phyloP scores from a whole-genome alignment of 768 basidiomycete genomes.

The Tephrocybe sp. region DNA sequence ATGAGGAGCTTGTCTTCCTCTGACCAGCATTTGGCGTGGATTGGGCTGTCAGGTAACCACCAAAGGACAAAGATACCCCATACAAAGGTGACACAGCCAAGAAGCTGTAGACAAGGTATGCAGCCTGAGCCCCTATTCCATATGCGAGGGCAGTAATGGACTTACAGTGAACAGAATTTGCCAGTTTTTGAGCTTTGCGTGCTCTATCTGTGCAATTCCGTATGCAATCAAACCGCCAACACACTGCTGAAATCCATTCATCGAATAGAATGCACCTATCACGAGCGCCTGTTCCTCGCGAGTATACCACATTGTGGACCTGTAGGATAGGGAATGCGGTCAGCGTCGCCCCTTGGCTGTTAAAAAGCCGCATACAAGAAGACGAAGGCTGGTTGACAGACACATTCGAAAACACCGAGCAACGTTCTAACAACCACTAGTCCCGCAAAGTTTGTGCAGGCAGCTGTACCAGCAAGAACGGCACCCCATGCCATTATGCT shows the following conservation, averaged over 20 bases:
- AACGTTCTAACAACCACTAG: conserved; percentile 48
- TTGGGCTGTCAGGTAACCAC: conserved; percentile 52
- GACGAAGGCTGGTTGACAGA: conserved; percentile 49
- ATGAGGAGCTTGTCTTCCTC: conserved; percentile 46
- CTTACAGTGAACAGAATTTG: conserved; percentile 44
- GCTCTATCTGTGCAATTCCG: conserved; percentile 45
- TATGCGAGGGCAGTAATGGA: not conserved
- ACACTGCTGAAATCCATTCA: conserved; percentile 49
- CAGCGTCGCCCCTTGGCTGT: not conserved
- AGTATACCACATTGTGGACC: conserved; percentile 54
- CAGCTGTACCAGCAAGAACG: conserved; percentile 48
- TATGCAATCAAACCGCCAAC: conserved; percentile 51
- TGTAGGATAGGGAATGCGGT: conserved; percentile 10
- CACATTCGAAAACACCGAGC: conserved; percentile 46
- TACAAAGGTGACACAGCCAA: conserved; percentile 43
- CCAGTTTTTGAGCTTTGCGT: conserved; percentile 47
- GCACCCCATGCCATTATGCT: conserved; percentile 44
- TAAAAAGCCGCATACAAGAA: conserved; percentile 30
- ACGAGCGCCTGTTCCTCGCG: conserved; percentile 49
- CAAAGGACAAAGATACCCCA: conserved; percentile 49
- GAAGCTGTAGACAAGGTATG: conserved; percentile 29
- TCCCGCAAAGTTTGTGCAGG: conserved; percentile 43
- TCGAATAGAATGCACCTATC: conserved; percentile 44
- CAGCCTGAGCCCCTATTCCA: not conserved
- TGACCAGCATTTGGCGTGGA: conserved; percentile 47